These are phyloP conservation scores for Saccharum hybrid DNA, from an alignment of 202 grass and related monocot species.

Conservation along the genomic window DNA sequence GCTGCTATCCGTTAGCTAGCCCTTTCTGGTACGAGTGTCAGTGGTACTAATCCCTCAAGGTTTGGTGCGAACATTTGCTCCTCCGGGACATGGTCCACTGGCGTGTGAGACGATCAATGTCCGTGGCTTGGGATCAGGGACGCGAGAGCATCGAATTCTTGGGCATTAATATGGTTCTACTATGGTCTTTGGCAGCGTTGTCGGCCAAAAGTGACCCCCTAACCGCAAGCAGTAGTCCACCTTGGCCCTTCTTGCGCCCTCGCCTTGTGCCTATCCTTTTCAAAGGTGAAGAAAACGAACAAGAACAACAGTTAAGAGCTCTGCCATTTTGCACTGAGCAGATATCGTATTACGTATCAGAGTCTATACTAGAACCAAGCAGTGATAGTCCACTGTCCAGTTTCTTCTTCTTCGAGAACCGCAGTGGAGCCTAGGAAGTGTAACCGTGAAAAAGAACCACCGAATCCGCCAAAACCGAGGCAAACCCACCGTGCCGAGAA, in stretches of 20 bases:
- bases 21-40: conserved; percentile 7
- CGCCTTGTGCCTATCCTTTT: not conserved
- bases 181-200: conserved; percentile 40
- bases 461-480: not conserved
- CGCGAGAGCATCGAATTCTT: conserved; percentile 23
- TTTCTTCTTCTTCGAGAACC: not conserved
- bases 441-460: not conserved
- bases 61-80: conserved; percentile 43
- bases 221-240: conserved; percentile 56
- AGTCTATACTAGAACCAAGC: too few relatives aligned
- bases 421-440: not conserved
- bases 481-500: not conserved
- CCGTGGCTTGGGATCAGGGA: not conserved
- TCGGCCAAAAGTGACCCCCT: conserved; percentile 68
- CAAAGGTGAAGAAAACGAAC: not conserved
- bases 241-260: not conserved
- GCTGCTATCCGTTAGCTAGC: not conserved
- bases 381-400: not conserved
- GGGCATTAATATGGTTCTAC: conserved; percentile 17
- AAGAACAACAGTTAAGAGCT: not conserved
- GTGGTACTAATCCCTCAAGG: not conserved
- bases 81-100: not conserved
- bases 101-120: conserved; percentile 24
- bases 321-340: not conserved
- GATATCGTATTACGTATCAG: not conserved